These are phyloP conservation scores for Euphrasia confusa DNA, from an alignment of 257 asterid genomes.

Conservation along the genomic window DNA sequence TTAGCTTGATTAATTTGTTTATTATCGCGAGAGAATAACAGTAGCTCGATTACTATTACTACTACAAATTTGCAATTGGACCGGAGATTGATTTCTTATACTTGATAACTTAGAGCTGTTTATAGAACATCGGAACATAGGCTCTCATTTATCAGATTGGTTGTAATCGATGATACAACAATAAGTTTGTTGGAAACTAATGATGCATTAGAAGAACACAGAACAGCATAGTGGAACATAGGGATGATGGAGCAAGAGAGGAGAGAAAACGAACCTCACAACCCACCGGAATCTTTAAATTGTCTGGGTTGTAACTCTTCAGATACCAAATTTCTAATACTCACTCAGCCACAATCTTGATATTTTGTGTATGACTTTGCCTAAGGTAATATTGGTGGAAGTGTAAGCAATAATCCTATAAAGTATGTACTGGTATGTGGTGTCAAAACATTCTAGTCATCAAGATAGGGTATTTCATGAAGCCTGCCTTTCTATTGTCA, in stretches of 20 bases:
- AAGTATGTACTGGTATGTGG: neutral
- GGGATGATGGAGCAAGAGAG: conserved; percentile 13
- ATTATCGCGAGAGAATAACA: too few relatives aligned
- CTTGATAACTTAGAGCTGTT: too few relatives aligned
- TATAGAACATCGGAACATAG: too few relatives aligned
- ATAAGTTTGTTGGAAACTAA: neutral
- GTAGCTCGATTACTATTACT: too few relatives aligned
- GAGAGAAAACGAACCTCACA: conserved; percentile 1
- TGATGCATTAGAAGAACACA: conserved; percentile 5
- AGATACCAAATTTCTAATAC: conserved; percentile 6
- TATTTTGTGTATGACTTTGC: conserved; percentile 23
- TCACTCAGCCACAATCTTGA: neutral
- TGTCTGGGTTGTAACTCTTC: conserved; percentile 12
- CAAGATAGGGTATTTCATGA: neutral
- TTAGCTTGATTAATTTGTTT: neutral
- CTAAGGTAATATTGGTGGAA: conserved; percentile 13
- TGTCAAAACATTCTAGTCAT: neutral
- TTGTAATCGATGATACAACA: neutral
- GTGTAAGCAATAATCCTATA: neutral
- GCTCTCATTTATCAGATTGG: too few relatives aligned
- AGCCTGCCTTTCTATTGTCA: too few relatives aligned
- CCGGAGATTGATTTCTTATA: neutral
- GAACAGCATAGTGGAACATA: neutral
- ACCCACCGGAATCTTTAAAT: neutral
- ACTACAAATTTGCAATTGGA: neutral